Percentiles rank a stretch among this genome's conserved stretches.
phyloP scores from a whole-genome alignment of 1,284 basidiomycete genomes.

The Athelia psychrophila region DNA sequence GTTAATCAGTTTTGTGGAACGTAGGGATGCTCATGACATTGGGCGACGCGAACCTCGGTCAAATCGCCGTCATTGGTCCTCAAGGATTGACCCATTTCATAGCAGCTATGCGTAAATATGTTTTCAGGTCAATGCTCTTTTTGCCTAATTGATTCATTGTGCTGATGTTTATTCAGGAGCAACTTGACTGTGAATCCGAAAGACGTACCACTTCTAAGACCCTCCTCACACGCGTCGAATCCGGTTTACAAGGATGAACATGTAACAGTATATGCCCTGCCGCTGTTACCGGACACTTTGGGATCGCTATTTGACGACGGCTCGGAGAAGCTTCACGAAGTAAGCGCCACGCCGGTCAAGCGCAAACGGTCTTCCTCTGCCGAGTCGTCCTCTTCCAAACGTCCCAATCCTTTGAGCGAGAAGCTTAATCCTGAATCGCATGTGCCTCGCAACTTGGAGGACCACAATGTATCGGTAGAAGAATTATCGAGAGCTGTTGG shows the following conservation, averaged over 20 bases:
- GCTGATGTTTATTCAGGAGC: slow-evolving; percentile 34
- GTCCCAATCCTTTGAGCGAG: slow-evolving; percentile 3
- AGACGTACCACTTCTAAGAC: slow-evolving; percentile 39
- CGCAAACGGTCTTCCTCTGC: slow-evolving; percentile 42
- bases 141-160: background rate
- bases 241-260: slow-evolving; percentile 62
- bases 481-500: slow-evolving; percentile 19
- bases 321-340: slow-evolving; percentile 5
- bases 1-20: slow-evolving; percentile 1
- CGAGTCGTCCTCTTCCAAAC: slow-evolving; percentile 11
- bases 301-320: too few species aligned
- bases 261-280: slow-evolving; percentile 62
- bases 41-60: slow-evolving; percentile 65
- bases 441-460: slow-evolving; percentile 10
- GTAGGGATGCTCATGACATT: slow-evolving; percentile 81
- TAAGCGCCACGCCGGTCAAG: slow-evolving; percentile 34
- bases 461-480: too few species aligned
- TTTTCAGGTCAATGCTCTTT: slow-evolving; percentile 49
- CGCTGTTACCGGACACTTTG: slow-evolving; percentile 37
- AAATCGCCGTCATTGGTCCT: slow-evolving; percentile 70
- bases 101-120: slow-evolving; percentile 66
- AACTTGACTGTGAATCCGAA: slow-evolving; percentile 43
- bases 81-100: slow-evolving; percentile 68
- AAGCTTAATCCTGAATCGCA: background rate
- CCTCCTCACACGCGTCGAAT: slow-evolving; percentile 20